These are phyloP conservation scores for Exophiala spinifera DNA, from an alignment of 2,329 filamentous ascomycete genomes.

Conservation along the genomic window DNA sequence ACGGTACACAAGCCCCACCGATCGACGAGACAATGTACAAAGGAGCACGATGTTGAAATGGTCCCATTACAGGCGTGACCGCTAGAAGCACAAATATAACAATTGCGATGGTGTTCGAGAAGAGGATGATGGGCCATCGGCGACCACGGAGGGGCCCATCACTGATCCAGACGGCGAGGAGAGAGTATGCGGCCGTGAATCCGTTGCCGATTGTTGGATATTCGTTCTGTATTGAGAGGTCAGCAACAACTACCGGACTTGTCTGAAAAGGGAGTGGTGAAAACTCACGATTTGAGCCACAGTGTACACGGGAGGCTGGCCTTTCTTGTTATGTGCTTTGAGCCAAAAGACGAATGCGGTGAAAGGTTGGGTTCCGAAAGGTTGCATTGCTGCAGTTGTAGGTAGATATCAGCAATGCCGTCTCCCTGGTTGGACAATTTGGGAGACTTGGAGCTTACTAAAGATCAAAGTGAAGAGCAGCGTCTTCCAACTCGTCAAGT, in stretches of 20 bases:
- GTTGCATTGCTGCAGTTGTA: constrained; percentile 7
- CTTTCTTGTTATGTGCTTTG: constrained; percentile 22
- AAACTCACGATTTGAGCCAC: constrained; percentile 17
- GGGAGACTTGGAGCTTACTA: constrained; percentile 4
- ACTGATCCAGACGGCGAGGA: constrained; percentile 16
- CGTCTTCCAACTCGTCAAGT: constrained; percentile 20
- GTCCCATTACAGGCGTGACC: constrained; percentile 19
- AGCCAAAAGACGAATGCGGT: constrained; percentile 20
- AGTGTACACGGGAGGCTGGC: constrained; percentile 13
- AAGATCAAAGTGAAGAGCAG: constrained; percentile 20
- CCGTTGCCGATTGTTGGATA: constrained; percentile 20
- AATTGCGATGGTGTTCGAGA: constrained; percentile 15
- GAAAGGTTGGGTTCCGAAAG: constrained; percentile 15
- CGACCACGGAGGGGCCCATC: constrained; percentile 17
- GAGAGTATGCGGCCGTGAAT: constrained; percentile 14
- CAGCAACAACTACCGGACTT: too few species aligned
- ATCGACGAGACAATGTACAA: constrained; percentile 18
- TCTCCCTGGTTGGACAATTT: too few species aligned
- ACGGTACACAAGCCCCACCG: constrained; percentile 12
- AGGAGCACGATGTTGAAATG: constrained; percentile 17
- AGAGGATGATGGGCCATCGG: constrained; percentile 17
- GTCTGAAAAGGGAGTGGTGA: too few species aligned
- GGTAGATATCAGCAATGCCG: background rate
- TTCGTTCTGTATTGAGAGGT: constrained; percentile 10
- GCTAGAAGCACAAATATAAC: constrained; percentile 13